phyloP scores from a whole-genome alignment of 805 yeast genomes.

The Yarrowia sp. region DNA sequence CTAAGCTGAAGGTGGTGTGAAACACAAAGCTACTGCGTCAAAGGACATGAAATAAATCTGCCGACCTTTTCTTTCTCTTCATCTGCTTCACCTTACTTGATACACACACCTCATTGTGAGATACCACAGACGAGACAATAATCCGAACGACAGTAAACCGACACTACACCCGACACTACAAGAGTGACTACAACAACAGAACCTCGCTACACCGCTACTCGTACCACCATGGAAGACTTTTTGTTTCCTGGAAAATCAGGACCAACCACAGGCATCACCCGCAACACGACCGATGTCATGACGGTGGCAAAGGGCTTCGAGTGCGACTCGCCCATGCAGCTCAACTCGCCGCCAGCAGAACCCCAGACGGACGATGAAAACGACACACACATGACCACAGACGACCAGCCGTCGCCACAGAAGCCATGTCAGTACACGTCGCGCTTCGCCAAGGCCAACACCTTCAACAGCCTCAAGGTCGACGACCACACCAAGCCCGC shows the following conservation, averaged over 20 bases:
- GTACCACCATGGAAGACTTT: constrained; percentile 16
- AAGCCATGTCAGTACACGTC: constrained; percentile 8
- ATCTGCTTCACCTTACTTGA: neutral
- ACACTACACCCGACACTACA: no score
- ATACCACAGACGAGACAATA: neutral
- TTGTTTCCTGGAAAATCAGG: constrained; percentile 4
- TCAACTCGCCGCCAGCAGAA: constrained; percentile 21
- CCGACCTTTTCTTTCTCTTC: neutral
- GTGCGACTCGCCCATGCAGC: constrained; percentile 24
- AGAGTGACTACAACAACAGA: neutral
- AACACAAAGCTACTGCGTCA: constrained; percentile 9
- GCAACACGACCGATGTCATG: neutral
- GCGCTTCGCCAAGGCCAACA: neutral
- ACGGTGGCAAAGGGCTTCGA: constrained; percentile 20
- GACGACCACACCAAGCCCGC: neutral
- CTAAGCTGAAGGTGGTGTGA: constrained; percentile 19
- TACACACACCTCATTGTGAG: neutral
- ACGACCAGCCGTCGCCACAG: neutral
- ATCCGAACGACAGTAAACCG: neutral
- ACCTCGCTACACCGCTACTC: neutral
- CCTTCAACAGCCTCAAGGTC: neutral
- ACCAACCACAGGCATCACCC: constrained; percentile 17
- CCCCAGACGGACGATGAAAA: constrained; percentile 9
- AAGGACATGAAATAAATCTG: neutral
- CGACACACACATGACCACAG: neutral